Evolutionary conservation across 345 rosid species (phyloP).

Genomic region (Noccaea caerulescens): DNA sequence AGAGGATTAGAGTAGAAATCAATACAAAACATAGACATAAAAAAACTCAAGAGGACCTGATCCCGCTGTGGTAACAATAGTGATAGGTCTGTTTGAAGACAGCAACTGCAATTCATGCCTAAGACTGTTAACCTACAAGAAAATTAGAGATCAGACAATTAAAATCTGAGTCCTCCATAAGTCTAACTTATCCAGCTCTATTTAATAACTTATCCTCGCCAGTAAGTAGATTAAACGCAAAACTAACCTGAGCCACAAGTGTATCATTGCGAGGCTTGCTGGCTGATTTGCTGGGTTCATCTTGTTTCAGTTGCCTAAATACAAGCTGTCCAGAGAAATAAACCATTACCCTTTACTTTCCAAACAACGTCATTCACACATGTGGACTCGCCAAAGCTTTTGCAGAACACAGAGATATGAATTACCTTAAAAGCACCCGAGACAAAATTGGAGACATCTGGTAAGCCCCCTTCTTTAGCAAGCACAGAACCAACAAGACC

Average conservation of each 20-base stretch:
- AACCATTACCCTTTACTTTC: constrained; percentile 24
- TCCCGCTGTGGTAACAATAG: constrained; percentile 70
- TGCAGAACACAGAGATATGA: background rate
- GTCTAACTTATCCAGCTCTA: background rate
- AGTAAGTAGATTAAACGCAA: constrained; percentile 16
- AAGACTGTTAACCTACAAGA: constrained; percentile 69
- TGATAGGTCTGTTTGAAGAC: constrained; percentile 63
- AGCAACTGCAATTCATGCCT: constrained; percentile 71
- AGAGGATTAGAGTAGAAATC: constrained; percentile 16
- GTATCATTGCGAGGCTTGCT: constrained; percentile 65
- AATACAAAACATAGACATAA: constrained; percentile 2
- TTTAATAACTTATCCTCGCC: background rate
- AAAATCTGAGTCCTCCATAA: constrained; percentile 11
- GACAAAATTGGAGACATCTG: constrained; percentile 58
- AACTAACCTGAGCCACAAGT: constrained; percentile 79
- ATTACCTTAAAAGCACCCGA: constrained; percentile 83
- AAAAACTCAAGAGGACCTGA: constrained; percentile 50
- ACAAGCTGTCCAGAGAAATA: constrained; percentile 52
- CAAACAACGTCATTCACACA: constrained; percentile 17
- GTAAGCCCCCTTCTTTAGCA: constrained; percentile 68
- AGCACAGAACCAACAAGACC: constrained; percentile 87
- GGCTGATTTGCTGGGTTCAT: constrained; percentile 55
- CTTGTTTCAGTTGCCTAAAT: constrained; percentile 59
- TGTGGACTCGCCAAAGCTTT: background rate
- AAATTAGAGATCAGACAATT: constrained; percentile 21